Percentiles rank a stretch among this genome's conserved stretches.
phyloP scores from a whole-genome alignment of 2,329 filamentous ascomycete species.

The Calonectria pteridis region DNA sequence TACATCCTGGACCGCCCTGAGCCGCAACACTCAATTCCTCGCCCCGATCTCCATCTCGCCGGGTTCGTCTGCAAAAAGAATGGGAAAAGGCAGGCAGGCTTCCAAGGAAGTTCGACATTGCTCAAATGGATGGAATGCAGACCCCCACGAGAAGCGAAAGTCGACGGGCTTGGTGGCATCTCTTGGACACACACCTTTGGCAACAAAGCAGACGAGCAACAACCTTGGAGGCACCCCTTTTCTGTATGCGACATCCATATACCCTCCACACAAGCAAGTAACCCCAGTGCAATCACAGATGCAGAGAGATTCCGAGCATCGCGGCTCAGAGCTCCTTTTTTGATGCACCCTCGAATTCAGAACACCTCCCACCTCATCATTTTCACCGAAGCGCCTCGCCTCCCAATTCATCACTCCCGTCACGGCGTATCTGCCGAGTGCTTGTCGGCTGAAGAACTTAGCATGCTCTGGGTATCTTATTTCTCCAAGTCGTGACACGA shows the following conservation, averaged over 20 bases:
- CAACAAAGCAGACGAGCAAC: constrained; percentile 29
- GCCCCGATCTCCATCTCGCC: constrained; percentile 4
- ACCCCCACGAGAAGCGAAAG: constrained; percentile 21
- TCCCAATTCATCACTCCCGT: constrained; percentile 17
- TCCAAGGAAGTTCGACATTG: neutral
- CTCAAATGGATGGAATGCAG: constrained; percentile 18
- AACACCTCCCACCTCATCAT: constrained; percentile 18
- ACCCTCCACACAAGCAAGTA: constrained; percentile 18
- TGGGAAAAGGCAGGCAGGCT: neutral
- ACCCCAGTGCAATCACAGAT: constrained; percentile 15
- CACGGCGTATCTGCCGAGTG: constrained; percentile 9
- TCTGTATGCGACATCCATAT: constrained; percentile 31
- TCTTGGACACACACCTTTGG: constrained; percentile 19
- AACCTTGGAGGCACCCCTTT: constrained; percentile 27
- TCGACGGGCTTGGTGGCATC: constrained; percentile 17
- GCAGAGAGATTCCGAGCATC: constrained; percentile 1
- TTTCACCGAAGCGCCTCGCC: constrained; percentile 14
- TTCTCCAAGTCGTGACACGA: constrained; percentile 23
- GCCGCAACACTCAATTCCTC: constrained; percentile 4
- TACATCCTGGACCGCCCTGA: constrained; percentile 25
- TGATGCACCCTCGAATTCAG: constrained; percentile 15
- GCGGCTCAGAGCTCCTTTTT: constrained; percentile 25
- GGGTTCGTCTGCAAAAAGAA: neutral
- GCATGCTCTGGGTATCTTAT: constrained; percentile 23
- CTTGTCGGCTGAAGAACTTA: constrained; percentile 12